Base-by-base conservation (phyloP, 2,329 filamentous ascomycete genomes). In the Calonectria hawksworthii region DNA sequence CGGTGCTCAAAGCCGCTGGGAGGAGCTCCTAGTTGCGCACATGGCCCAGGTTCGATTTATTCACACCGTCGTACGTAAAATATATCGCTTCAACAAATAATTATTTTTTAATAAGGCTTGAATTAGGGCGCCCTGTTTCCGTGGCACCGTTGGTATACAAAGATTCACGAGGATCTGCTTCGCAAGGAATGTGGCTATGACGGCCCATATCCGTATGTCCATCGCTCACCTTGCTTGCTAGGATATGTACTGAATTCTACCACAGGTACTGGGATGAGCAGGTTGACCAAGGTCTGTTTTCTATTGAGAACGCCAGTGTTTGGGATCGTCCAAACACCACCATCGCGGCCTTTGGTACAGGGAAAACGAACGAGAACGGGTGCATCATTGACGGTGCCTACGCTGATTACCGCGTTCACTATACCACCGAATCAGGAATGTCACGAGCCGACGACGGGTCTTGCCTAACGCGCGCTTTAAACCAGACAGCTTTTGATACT, bases 21-120 rank as follows among this genome's bases (percentile, higher is more conserved):
- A 61, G 34, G 56, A 61, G n/a, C 56, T 61, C 3, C 21, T 61
- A n/a, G 56, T 61, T 41, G 56, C 56, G 34, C 56, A 61, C 8
- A 61, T 61, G 56, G 56, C 56, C 11, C 56, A 61, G 23, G 56
- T 61, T n/a, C 56, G 34, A 23, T 61, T 61, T 28, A 61, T 61
- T 11, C 56, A 61, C 34, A 38, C 34, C 14, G 23, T 26, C 13
- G 56, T 61, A 41, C 11, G 56, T 61, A 8, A 10, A 23, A 23
- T 4, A 23, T 9, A 10, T 18, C n/a, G 11, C 11, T 13, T 23
- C n/a, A 5, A 10, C 18, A 23, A 47, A 47, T 9, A 10, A 47
- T 10, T 11, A n/a, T n/a, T 8, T 11, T 26, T 41, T 18, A 41
- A 10, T 18, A 11, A 61, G 3, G 14, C 13, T 26, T 13, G 1